Base-by-base conservation (phyloP, 805 yeast genomes). In the Cyberlindnera samutprakarnensis region DNA sequence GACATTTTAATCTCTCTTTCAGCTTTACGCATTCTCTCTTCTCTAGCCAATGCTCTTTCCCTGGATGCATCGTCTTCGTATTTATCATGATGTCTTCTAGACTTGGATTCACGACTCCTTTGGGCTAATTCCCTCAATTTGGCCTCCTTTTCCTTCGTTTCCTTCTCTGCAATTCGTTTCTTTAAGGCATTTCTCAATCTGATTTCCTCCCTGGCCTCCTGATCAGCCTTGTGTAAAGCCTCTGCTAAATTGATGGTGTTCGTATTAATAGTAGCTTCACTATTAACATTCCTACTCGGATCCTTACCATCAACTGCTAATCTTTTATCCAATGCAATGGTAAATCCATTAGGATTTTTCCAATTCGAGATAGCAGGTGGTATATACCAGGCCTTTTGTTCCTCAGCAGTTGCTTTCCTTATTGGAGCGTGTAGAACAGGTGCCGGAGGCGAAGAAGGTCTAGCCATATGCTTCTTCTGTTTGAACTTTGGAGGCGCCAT, bases 331-430 rank as follows among this genome's bases (percentile, higher is more conserved):
- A 88, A 56, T 1, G 81, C 75, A 27, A 88, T 78, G 1, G 95
- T 76, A 51, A 76, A 85, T 1, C 97, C 96, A 44, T 83, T 81
- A 13, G 88, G 84, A 54, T 92, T 92, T 55, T 87, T 88, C 96
- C 97, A 92, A 54, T 85, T 86, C 1, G 97, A 90, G 0, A 90
- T 72, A 1, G 94, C 85, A 0, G 95, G 78, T 0, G 97, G 97
- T 19, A 92, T 86, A 29, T 70, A 68, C 96, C 96, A 90, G 39
- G 72, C 68, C 18, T 71, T 74, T 41, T 76, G 82, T 32, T 87
- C 94, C 43, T 79, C 84, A 18, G 73, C 72, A 0, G 87, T 71
- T 14, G 80, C 53, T 46, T 68, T 61, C 15, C 43, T 38, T 24
- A 44, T 32, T 4, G 72, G 73, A 6, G 75, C 66, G n/a, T 70